A percentile compares a stretch with the other conserved stretches of the same genome.
phyloP scores from a whole-genome alignment of 2,329 filamentous ascomycete species.

The Monosporascus sp. region DNA sequence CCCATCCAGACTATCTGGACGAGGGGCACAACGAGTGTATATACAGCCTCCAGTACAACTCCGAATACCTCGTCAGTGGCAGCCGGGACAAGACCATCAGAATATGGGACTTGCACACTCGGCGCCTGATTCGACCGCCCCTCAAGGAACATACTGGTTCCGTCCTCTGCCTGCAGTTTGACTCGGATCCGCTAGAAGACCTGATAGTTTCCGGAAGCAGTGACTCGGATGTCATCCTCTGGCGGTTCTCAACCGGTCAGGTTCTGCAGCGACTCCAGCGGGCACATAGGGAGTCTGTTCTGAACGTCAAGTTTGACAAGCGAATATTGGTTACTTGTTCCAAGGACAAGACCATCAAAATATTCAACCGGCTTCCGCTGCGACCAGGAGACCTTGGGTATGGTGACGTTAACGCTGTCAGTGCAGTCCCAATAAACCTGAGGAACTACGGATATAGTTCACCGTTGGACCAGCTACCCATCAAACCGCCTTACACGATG shows the following conservation, averaged over 20 bases:
- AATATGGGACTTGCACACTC: slow-evolving; percentile 83
- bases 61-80: slow-evolving; percentile 84
- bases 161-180: slow-evolving; percentile 92
- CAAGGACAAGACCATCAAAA: slow-evolving; percentile 94
- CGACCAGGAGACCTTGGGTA: slow-evolving; percentile 56
- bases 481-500: slow-evolving; percentile 64
- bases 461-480: slow-evolving; percentile 41
- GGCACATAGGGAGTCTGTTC: slow-evolving; percentile 84
- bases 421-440: slow-evolving; percentile 47
- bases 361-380: slow-evolving; percentile 81
- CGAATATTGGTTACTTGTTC: slow-evolving; percentile 92
- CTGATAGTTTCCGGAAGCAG: slow-evolving; percentile 94
- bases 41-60: slow-evolving; percentile 87
- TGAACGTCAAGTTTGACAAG: slow-evolving; percentile 90
- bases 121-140: slow-evolving; percentile 69
- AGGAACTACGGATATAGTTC: slow-evolving; percentile 49
- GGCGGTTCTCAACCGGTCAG: slow-evolving; percentile 88
- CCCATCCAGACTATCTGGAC: slow-evolving; percentile 71
- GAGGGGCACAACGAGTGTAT: slow-evolving; percentile 92
- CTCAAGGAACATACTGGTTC: slow-evolving; percentile 76
- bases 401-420: slow-evolving; percentile 35
- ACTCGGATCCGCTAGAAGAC: slow-evolving; percentile 80
- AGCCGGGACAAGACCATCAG: slow-evolving; percentile 84
- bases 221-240: slow-evolving; percentile 84
- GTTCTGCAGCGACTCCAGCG: slow-evolving; percentile 69